Conservation (phyloP, 768 basidiomycete species). For the Cubamyces lactineus region DNA sequence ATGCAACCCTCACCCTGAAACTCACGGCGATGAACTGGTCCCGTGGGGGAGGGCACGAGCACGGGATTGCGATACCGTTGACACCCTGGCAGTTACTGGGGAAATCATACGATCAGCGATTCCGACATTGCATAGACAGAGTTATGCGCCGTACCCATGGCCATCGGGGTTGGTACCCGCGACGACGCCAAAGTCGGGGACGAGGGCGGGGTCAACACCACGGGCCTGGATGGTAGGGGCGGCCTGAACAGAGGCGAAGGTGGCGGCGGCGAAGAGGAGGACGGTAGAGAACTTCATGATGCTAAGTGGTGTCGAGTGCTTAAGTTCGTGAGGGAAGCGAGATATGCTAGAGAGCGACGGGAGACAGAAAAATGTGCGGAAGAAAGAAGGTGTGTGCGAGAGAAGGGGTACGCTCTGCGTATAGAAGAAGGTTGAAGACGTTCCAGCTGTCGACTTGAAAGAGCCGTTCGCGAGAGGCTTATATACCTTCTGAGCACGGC, state of each 20-base stretch:
- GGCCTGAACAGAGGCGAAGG: constrained; percentile 14
- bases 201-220: constrained; percentile 24
- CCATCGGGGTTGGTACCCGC: constrained; percentile 25
- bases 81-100: constrained; percentile 36
- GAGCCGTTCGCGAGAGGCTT: background rate
- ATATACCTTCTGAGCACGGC: constrained; percentile 1
- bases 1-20: background rate
- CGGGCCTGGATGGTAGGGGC: constrained; percentile 16
- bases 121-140: no score
- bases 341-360: constrained; percentile 25
- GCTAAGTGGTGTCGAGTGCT: constrained; percentile 1
- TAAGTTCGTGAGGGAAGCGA: background rate
- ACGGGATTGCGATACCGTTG: constrained; percentile 41
- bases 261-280: constrained; percentile 34
- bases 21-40: constrained; percentile 22
- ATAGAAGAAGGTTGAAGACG: constrained; percentile 14
- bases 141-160: background rate
- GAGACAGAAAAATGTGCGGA: background rate
- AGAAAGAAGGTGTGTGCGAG: constrained; percentile 6
- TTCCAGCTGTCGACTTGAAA: constrained; percentile 20
- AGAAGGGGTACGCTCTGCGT: constrained; percentile 22
- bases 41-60: constrained; percentile 40
- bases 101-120: background rate
- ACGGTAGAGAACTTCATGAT: constrained; percentile 42
- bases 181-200: constrained; percentile 27